Percentiles rank a stretch among this genome's conserved stretches.
Conservation (phyloP, 2,329 filamentous ascomycete species). For the Penicillium paneum region DNA sequence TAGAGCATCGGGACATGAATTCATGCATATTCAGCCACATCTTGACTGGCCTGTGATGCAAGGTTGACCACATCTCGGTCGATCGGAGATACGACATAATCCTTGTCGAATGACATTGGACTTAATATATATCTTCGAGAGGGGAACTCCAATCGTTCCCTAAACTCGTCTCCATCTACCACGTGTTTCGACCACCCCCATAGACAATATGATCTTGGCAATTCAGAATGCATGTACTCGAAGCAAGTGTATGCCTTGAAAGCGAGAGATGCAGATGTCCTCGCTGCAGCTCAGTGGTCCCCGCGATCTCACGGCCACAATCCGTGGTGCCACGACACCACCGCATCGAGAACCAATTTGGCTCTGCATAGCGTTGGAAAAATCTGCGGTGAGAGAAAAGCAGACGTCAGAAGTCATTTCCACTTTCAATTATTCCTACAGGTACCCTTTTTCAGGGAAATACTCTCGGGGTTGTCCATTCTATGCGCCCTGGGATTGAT, state of each 20-base stretch:
- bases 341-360: constrained; percentile 26
- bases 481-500: constrained; percentile 4
- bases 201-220: constrained; percentile 1
- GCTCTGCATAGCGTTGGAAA: constrained; percentile 22
- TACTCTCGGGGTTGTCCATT: not conserved
- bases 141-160: not conserved
- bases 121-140: not conserved
- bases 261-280: constrained; percentile 18
- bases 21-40: not conserved
- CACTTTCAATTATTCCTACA: not conserved
- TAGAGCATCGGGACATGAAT: not conserved
- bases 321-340: constrained; percentile 38
- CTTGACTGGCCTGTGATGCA: not conserved
- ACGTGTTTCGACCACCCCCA: constrained; percentile 14
- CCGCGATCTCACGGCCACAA: constrained; percentile 10
- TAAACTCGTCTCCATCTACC: constrained; percentile 6
- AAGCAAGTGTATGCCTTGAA: constrained; percentile 9
- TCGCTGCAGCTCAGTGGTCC: constrained; percentile 20
- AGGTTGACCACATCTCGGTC: not conserved
- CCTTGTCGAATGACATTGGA: not conserved
- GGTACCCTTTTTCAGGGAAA: not conserved
- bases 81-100: not conserved
- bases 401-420: not conserved
- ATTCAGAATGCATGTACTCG: not conserved
- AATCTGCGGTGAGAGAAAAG: constrained; percentile 20